Conservation (phyloP, 1,284 basidiomycete species). For the Thecaphora frezii region DNA sequence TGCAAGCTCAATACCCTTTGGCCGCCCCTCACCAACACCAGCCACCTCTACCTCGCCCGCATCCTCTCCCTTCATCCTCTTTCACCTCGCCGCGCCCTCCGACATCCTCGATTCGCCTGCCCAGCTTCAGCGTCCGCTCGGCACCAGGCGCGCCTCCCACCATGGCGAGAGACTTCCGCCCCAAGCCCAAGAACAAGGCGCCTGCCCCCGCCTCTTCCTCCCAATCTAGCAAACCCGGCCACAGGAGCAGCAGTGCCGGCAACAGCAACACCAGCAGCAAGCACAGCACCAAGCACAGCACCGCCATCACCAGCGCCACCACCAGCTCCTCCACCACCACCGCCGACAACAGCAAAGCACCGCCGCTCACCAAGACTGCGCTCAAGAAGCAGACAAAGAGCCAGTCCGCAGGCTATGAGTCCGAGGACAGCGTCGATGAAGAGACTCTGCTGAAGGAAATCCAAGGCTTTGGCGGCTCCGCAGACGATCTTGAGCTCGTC, state of each 20-base stretch:
- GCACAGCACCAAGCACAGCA: background rate
- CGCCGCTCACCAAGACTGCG: slow-evolving; percentile 6
- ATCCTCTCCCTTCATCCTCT: no score
- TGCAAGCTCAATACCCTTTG: no score
- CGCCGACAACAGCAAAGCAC: slow-evolving; percentile 10
- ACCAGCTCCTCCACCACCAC: slow-evolving; percentile 9
- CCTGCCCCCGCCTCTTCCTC: background rate
- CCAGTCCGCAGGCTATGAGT: slow-evolving; percentile 15
- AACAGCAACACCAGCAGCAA: background rate
- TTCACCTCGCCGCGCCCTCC: no score
- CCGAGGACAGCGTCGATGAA: slow-evolving; percentile 32
- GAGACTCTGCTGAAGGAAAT: slow-evolving; percentile 33
- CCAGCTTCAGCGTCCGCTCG: no score
- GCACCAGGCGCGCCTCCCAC: background rate
- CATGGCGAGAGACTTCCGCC: slow-evolving; percentile 46
- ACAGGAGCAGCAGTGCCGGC: background rate
- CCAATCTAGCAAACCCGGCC: no score
- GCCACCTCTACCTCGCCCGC: no score
- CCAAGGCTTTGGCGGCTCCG: slow-evolving; percentile 29
- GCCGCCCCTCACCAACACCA: no score
- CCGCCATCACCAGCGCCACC: slow-evolving; percentile 1
- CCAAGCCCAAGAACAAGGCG: slow-evolving; percentile 23
- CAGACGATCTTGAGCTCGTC: slow-evolving; percentile 31
- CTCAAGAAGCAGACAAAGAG: slow-evolving; percentile 11
- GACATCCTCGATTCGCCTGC: no score